These are phyloP conservation scores for Fusarium praegraminearum DNA, from an alignment of 2,329 filamentous ascomycete species.

Conservation along the genomic window DNA sequence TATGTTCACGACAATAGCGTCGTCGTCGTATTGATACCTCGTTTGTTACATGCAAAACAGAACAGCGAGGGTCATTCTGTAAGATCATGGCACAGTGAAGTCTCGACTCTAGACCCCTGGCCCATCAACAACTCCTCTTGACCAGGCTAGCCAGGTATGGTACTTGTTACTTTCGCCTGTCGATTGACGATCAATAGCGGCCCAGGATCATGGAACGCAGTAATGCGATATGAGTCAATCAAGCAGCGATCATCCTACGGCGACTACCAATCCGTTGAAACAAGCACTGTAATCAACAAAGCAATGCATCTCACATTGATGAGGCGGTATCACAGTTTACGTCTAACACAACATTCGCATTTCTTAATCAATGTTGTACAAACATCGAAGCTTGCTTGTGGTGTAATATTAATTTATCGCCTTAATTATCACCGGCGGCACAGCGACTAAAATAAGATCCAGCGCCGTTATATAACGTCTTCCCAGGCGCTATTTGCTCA, in stretches of 20 bases:
- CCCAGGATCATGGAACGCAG: conserved; percentile 17
- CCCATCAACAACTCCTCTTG: background rate
- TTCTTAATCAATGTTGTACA: conserved; percentile 17
- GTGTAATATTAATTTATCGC: conserved; percentile 14
- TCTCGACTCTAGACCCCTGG: conserved; percentile 9
- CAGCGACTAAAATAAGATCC: conserved; percentile 14
- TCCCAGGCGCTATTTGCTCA: background rate
- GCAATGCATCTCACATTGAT: conserved; percentile 9
- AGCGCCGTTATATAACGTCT: conserved; percentile 3
- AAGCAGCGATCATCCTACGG: background rate
- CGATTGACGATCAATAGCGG: conserved; percentile 36
- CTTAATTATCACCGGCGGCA: conserved; percentile 22
- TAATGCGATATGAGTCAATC: conserved; percentile 7
- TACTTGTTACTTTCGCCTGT: conserved; percentile 17
- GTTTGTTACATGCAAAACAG: conserved; percentile 19
- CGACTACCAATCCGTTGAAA: conserved; percentile 6
- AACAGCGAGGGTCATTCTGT: conserved; percentile 16
- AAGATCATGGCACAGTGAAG: conserved; percentile 20
- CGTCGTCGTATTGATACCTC: conserved; percentile 17
- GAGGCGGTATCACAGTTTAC: conserved; percentile 5
- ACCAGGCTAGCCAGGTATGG: background rate
- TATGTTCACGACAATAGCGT: conserved; percentile 18
- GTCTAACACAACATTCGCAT: background rate
- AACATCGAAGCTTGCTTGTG: background rate
- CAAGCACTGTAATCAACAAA: background rate